phyloP scores from a whole-genome alignment of 345 rosid genomes.

The Eucalyptus cloeziana region DNA sequence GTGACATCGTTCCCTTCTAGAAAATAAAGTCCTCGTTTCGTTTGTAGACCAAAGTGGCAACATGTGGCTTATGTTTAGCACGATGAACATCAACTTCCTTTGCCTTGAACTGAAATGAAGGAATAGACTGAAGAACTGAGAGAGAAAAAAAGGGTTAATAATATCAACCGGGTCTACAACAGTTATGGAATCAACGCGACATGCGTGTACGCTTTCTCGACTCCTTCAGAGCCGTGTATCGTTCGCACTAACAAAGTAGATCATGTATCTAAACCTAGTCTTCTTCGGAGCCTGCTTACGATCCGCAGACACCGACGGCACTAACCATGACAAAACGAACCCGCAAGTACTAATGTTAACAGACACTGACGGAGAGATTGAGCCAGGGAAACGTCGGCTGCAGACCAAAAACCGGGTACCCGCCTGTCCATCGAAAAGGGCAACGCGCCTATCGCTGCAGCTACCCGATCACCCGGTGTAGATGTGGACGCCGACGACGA shows the following conservation, averaged over 20 bases:
- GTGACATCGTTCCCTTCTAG: not conserved
- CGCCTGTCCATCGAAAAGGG: not conserved
- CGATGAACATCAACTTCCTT: not conserved
- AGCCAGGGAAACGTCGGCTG: not conserved
- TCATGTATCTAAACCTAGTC: not conserved
- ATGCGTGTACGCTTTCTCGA: not conserved
- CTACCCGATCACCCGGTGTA: slow-evolving; percentile 4
- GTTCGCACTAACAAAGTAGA: not conserved
- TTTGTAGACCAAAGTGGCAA: not conserved
- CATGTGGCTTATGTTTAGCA: not conserved
- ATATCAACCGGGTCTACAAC: not conserved
- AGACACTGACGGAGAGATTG: not conserved
- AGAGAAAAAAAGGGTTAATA: not conserved
- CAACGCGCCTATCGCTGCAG: not conserved
- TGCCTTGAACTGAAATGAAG: not conserved
- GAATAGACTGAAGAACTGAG: not conserved
- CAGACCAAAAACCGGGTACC: not conserved
- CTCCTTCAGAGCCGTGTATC: not conserved
- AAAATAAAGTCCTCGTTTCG: not conserved
- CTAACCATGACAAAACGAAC: not conserved
- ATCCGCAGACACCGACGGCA: not conserved
- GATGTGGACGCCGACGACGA: slow-evolving; percentile 26
- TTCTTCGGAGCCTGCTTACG: not conserved
- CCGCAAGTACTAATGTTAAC: not conserved
- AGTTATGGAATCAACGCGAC: not conserved